A percentile compares a stretch with the other conserved stretches of the same genome.
Conservation (phyloP, 2,329 filamentous ascomycete genomes). For the Colletotrichum brevisporum region DNA sequence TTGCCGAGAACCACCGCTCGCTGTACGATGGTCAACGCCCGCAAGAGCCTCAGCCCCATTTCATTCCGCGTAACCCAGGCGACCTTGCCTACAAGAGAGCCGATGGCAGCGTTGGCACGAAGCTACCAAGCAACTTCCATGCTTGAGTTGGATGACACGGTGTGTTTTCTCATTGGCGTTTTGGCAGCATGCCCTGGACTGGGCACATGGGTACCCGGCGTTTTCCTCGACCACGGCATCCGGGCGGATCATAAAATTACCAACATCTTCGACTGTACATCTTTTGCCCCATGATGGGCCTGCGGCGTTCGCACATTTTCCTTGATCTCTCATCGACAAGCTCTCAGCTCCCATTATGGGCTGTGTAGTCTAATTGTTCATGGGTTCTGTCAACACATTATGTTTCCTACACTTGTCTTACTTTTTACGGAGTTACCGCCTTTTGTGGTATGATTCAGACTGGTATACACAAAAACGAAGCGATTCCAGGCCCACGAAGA, state of each 20-base stretch:
- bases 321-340: too few species aligned
- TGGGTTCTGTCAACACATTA: not conserved
- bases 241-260: not conserved
- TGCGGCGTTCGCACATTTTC: too few species aligned
- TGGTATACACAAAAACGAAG: conserved; percentile 11
- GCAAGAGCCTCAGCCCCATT: conserved; percentile 51
- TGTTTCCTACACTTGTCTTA: conserved; percentile 1
- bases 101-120: conserved; percentile 47
- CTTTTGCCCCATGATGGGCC: too few species aligned
- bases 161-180: conserved; percentile 9
- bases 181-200: not conserved
- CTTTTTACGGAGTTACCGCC: not conserved
- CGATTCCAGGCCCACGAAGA: conserved; percentile 13
- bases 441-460: conserved; percentile 7
- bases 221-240: conserved; percentile 1
- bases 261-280: not conserved
- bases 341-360: too few species aligned
- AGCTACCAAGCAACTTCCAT: conserved; percentile 12
- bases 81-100: conserved; percentile 51
- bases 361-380: not conserved
- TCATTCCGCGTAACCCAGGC: not conserved
- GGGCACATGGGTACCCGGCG: conserved; percentile 1
- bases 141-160: not conserved
- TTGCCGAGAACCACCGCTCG: conserved; percentile 43
- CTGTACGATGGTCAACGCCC: conserved; percentile 56